phyloP scores from a whole-genome alignment of 345 rosid genomes.

The Syzygium aromaticum region DNA sequence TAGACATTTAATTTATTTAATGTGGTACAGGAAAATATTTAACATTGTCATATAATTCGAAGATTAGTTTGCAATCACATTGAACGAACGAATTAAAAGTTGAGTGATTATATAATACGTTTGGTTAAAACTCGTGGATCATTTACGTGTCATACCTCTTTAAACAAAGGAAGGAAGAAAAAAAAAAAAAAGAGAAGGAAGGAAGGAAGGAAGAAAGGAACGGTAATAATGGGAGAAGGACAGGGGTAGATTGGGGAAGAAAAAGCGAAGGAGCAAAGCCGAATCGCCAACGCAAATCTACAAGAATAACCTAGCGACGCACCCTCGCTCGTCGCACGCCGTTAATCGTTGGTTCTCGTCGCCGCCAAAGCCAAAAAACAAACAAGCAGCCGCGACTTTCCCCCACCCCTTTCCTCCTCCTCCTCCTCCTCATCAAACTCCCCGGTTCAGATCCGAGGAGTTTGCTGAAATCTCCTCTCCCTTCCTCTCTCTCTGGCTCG shows the following conservation, averaged over 20 bases:
- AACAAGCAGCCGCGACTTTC: neutral
- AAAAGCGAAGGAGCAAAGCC: neutral
- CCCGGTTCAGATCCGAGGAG: constrained; percentile 97
- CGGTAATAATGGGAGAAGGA: neutral
- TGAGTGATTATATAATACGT: no score
- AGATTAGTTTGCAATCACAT: no score
- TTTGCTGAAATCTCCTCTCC: constrained; percentile 33
- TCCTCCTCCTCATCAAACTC: constrained; percentile 22
- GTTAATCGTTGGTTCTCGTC: neutral
- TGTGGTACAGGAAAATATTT: no score
- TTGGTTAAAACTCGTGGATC: no score
- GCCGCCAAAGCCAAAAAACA: no score
- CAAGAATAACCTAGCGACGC: neutral
- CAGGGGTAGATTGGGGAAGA: neutral
- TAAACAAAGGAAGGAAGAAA: no score
- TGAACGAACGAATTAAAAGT: no score
- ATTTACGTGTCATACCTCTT: no score
- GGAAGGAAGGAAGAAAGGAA: rapidly evolving
- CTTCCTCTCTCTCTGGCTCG: neutral
- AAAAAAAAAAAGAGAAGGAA: no score
- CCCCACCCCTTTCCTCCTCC: no score
- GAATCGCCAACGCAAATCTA: neutral
- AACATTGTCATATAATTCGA: no score
- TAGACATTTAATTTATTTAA: no score
- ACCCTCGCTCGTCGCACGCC: neutral